Percentiles rank a stretch among this genome's conserved stretches.
Conservation (phyloP, 2,329 filamentous ascomycete species). For the Fusarium papillatum region DNA sequence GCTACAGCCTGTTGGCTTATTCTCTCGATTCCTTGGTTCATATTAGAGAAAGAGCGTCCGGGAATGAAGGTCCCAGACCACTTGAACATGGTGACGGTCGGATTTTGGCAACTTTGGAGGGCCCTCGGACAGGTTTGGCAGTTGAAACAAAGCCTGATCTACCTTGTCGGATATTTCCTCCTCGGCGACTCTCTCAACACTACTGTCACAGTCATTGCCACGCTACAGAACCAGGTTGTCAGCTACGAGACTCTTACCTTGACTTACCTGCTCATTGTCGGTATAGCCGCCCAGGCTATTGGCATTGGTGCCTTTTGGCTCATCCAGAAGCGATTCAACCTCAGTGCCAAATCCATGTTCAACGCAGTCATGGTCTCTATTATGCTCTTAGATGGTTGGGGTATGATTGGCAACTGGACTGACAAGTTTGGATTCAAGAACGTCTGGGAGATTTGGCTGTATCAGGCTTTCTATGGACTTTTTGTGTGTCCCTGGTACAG, state of each 20-base stretch:
- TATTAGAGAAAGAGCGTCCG: slow-evolving; percentile 73
- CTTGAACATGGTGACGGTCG: slow-evolving; percentile 66
- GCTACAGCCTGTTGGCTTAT: slow-evolving; percentile 74
- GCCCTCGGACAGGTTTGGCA: slow-evolving; percentile 73
- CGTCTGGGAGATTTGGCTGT: slow-evolving; percentile 60
- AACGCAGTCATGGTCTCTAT: slow-evolving; percentile 73
- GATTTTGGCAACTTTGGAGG: slow-evolving; percentile 72
- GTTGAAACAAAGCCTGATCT: slow-evolving; percentile 75
- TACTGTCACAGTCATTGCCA: slow-evolving; percentile 76
- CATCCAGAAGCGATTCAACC: slow-evolving; percentile 69
- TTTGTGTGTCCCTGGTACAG: slow-evolving; percentile 79
- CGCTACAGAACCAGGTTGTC: slow-evolving; percentile 75
- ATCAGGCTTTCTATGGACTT: slow-evolving; percentile 71
- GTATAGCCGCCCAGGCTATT: slow-evolving; percentile 72
- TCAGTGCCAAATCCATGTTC: slow-evolving; percentile 78
- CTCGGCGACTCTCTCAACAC: slow-evolving; percentile 80
- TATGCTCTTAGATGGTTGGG: slow-evolving; percentile 67
- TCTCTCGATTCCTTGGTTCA: slow-evolving; percentile 76
- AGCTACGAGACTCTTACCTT: slow-evolving; percentile 74
- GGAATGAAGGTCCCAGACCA: slow-evolving; percentile 59
- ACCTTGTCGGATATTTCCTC: slow-evolving; percentile 77
- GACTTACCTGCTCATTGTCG: slow-evolving; percentile 76
- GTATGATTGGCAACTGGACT: slow-evolving; percentile 62
- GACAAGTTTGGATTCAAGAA: slow-evolving; percentile 59
- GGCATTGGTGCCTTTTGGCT: slow-evolving; percentile 75